phyloP scores from a whole-genome alignment of 106 monocot species.

The Dactylorhiza incarnata region DNA sequence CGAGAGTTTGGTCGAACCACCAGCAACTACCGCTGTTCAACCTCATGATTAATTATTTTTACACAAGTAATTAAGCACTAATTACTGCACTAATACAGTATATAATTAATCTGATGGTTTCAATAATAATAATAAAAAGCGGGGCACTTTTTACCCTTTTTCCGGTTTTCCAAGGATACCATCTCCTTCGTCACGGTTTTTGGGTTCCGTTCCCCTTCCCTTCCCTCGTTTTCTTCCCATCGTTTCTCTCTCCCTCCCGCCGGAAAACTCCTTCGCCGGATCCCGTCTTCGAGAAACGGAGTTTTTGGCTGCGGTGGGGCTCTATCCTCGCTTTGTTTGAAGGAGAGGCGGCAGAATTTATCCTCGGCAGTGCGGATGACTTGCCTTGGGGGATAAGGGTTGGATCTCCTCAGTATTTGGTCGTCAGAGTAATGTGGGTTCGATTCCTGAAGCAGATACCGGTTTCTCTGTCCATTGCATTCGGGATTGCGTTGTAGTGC shows the following conservation, averaged over 20 bases:
- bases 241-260: not conserved
- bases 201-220: constrained; percentile 5
- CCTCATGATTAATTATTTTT: not conserved
- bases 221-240: constrained; percentile 3
- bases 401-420: constrained; percentile 5
- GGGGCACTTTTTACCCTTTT: not conserved
- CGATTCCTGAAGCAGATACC: not conserved
- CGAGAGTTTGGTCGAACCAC: constrained; percentile 21
- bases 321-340: not conserved
- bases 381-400: constrained; percentile 10
- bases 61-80: not conserved
- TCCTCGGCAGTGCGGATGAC: not conserved
- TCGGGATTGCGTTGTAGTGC: not conserved
- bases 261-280: not conserved
- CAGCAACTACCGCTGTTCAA: constrained; percentile 7
- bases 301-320: not conserved
- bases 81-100: not conserved
- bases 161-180: constrained; percentile 7
- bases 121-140: not conserved
- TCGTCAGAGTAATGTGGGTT: constrained; percentile 7
- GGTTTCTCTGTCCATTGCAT: not conserved
- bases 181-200: not conserved
- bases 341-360: not conserved
- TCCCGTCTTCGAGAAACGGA: not conserved
- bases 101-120: not conserved